Base-by-base conservation (phyloP, 108 stramenopile genomes). In the Pseudonitzschia pungens region DNA sequence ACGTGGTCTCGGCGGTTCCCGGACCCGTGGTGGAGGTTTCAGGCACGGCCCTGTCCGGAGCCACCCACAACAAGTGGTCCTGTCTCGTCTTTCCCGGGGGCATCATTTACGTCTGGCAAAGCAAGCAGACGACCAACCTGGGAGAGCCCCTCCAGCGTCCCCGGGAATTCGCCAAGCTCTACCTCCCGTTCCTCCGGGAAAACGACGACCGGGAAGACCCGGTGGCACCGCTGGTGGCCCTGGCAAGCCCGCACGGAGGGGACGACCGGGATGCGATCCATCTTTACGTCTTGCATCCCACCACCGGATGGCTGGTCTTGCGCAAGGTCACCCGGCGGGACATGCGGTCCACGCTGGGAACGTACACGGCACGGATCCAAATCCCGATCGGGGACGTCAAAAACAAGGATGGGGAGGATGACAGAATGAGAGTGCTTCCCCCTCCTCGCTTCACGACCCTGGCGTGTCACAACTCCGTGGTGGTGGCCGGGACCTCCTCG, bases 31-130 rank as follows among this genome's bases (percentile, higher is more conserved):
- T 33, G 48, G 53, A 79, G 9, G 10, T 54, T 1, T 29, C 63
- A 15, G 53, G 43, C 3, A n/a, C 72, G 22, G 67, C 45, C 12
- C 16, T 72, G 21, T 65, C 74, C 1, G 62, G 62, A 41, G 76
- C 75, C 44, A 52, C 62, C 22, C 65, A 41, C 22, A 52, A 22
- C 21, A 74, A 74, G 60, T 81, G 80, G 80, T 54, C 78, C n/a
- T 76, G 73, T 42, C 42, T 73, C 22, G 64, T 63, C 20, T 72
- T 72, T 21, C 65, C 45, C 4, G 69, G 73, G 31, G 78, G 78
- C n/a, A 63, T 67, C 26, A 51, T 79, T 16, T 67, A 72, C 43
- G 71, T 79, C 15, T 79, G 78, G 78, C 72, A 70, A 32, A 42
- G 36, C 67, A 66, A 72, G 41, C 62, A 70, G 14, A 65, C 52